Evolutionary conservation across 2,329 filamentous ascomycete genomes (phyloP).

Genomic region (Tolypocladium endophyticum): DNA sequence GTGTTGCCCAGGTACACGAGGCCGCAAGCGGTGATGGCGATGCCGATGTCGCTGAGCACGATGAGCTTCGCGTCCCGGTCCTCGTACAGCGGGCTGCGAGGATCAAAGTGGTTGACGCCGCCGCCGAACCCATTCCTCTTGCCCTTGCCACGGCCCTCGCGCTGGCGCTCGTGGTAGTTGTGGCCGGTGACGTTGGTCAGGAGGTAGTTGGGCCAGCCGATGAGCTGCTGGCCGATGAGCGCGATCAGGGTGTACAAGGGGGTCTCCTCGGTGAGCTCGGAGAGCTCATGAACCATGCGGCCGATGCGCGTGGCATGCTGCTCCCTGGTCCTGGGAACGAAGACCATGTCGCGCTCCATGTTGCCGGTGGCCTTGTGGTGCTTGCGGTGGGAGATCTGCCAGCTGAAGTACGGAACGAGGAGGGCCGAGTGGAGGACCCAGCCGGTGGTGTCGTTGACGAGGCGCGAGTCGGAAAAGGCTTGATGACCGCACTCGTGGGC

Average conservation of each 20-base stretch:
- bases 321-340: slow-evolving; percentile 85
- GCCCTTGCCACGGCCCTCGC: slow-evolving; percentile 85
- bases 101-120: slow-evolving; percentile 93
- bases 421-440: slow-evolving; percentile 84
- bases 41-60: slow-evolving; percentile 73
- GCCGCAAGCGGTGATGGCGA: slow-evolving; percentile 49
- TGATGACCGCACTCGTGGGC: slow-evolving; percentile 98
- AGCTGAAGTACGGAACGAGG: slow-evolving; percentile 95
- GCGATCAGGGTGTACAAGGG: slow-evolving; percentile 68
- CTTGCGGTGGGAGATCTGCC: slow-evolving; percentile 98
- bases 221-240: slow-evolving; percentile 75
- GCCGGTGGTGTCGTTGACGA: slow-evolving; percentile 83
- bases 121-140: slow-evolving; percentile 73
- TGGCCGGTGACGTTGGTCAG: slow-evolving; percentile 90
- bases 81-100: slow-evolving; percentile 82
- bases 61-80: slow-evolving; percentile 83
- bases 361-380: slow-evolving; percentile 99
- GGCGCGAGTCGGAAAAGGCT: slow-evolving; percentile 87
- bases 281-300: slow-evolving; percentile 66
- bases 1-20: slow-evolving; percentile 62
- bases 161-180: slow-evolving; percentile 84
- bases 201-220: slow-evolving; percentile 91
- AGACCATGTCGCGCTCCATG: slow-evolving; percentile 98
- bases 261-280: slow-evolving; percentile 89
- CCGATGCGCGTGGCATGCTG: slow-evolving; percentile 68